A percentile compares a stretch with the other conserved stretches of the same genome.
These are phyloP conservation scores for Penicillium crystallinum DNA, from an alignment of 495 filamentous ascomycete genomes.

Conservation along the genomic window DNA sequence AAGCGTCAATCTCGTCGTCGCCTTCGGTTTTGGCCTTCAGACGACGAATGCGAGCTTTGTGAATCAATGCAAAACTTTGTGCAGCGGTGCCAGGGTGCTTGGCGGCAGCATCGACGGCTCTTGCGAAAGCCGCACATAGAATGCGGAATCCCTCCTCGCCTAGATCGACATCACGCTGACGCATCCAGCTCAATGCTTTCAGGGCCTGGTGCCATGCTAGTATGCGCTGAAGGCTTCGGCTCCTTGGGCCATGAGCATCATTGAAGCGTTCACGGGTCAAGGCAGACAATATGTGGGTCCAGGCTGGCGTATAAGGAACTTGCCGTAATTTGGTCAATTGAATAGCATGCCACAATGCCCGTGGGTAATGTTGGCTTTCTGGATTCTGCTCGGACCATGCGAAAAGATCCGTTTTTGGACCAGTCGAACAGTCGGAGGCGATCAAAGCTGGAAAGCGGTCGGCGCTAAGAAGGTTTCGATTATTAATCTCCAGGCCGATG, in stretches of 20 bases:
- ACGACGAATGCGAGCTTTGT: slow-evolving; percentile 8
- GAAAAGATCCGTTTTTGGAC: slow-evolving; percentile 13
- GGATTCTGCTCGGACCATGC: slow-evolving; percentile 16
- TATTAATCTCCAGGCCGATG: not conserved
- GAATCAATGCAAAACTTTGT: slow-evolving; percentile 21
- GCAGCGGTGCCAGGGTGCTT: slow-evolving; percentile 20
- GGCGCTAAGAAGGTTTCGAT: slow-evolving; percentile 20
- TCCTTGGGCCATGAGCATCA: slow-evolving; percentile 10
- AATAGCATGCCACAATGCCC: slow-evolving; percentile 40
- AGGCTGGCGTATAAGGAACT: slow-evolving; percentile 32
- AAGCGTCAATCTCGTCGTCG: slow-evolving; percentile 20
- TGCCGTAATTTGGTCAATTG: slow-evolving; percentile 32
- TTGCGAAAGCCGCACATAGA: slow-evolving; percentile 43
- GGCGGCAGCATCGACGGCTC: slow-evolving; percentile 32
- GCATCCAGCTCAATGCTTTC: slow-evolving; percentile 35
- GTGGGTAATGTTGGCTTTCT: slow-evolving; percentile 20
- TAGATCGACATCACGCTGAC: slow-evolving; percentile 30
- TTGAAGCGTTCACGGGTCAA: slow-evolving; percentile 21
- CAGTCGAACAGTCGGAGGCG: not conserved
- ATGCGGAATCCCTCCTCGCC: slow-evolving; percentile 40
- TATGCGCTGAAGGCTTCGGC: slow-evolving; percentile 26
- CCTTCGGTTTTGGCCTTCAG: slow-evolving; percentile 2
- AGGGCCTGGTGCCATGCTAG: slow-evolving; percentile 41
- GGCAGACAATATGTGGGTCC: slow-evolving; percentile 34
- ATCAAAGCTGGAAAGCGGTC: slow-evolving; percentile 32